Percentiles rank a stretch among this genome's conserved stretches.
Conservation (phyloP, 352 stramenopile genomes). For the Globisporangium megalacanthum region DNA sequence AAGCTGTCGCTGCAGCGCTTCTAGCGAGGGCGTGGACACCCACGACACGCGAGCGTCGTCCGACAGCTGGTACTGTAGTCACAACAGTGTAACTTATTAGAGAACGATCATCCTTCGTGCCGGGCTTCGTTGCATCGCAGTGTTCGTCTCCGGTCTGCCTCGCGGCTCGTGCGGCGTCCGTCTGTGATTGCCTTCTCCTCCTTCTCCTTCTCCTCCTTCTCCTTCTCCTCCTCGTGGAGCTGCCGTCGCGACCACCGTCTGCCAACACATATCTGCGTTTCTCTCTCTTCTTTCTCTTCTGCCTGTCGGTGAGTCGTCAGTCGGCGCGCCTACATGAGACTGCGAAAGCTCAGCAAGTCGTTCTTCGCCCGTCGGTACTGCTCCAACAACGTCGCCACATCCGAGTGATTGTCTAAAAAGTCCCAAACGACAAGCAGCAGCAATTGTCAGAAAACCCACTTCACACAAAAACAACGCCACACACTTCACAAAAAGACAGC, state of each 20-base stretch:
- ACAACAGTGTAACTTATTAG: constrained; percentile 48
- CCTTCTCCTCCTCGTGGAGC: no score
- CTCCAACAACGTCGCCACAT: constrained; percentile 53
- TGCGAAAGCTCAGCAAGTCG: constrained; percentile 70
- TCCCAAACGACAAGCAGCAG: constrained; percentile 7
- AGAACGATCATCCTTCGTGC: not conserved
- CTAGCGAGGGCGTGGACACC: no score
- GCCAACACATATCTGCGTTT: no score
- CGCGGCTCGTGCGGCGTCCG: not conserved
- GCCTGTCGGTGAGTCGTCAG: not conserved
- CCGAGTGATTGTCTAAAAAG: constrained; percentile 49
- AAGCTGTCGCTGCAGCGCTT: constrained; percentile 66
- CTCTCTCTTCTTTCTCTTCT: not conserved
- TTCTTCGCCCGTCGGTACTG: constrained; percentile 70
- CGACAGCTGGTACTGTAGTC: no score
- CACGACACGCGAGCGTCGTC: no score
- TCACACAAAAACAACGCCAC: not conserved
- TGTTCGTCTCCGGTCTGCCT: not conserved
- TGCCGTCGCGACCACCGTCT: no score
- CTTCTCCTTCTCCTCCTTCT: no score
- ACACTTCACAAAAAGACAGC: constrained; percentile 1
- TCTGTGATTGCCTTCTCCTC: not conserved
- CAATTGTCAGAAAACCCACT: constrained; percentile 7
- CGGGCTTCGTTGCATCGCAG: not conserved
- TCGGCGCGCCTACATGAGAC: constrained; percentile 41